Base-by-base conservation (phyloP, 164 flowering plant species). In the Akebia trifoliata region DNA sequence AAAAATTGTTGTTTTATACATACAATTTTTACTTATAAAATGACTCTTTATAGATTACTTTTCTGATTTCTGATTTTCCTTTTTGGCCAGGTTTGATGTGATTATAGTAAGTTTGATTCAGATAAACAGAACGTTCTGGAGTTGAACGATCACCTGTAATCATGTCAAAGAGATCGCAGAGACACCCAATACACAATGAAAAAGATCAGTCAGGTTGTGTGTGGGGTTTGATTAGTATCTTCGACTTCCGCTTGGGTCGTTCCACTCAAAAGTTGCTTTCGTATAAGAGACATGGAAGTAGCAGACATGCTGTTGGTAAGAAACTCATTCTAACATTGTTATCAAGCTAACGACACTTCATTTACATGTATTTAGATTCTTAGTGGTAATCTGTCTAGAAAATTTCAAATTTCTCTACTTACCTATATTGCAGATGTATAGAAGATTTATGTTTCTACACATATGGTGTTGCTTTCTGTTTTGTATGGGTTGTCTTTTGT, bases 171-270 rank as follows among this genome's bases (percentile, higher is more conserved):
- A 74, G 49, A 67, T 71, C 78, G 7, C 76, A 70, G n/a, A 74
- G 58, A 56, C 84, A 69, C 36, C 52, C 65, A 44, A 48, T 51
- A 11, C 69, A 72, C 22, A 30, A 56, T 50, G 80, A 76, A 43
- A 79, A 72, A 55, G 74, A 69, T 54, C 84, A 80, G 30, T 63
- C 73, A 12, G 87, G 94, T 25, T 89, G 97, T 56, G 78, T 89
- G 72, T 71, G 76, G 76, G 79, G 94, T 30, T 65, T 86, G 66
- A 81, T 86, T 36, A 81, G 74, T 61, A 72, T 82, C 44, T 80
- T 89, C 62, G 83, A 84, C 57, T 82, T 83, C 59, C 84, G 87
- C 38, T 78, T 77, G 21, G 77, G 80, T 59, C 85, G 80, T 20
- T 31, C 76, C 6, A 68, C 78, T 35, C 78, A 63, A 50, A 82